Conservation (phyloP, 495 filamentous ascomycete genomes). For the Bombardia bombarda region DNA sequence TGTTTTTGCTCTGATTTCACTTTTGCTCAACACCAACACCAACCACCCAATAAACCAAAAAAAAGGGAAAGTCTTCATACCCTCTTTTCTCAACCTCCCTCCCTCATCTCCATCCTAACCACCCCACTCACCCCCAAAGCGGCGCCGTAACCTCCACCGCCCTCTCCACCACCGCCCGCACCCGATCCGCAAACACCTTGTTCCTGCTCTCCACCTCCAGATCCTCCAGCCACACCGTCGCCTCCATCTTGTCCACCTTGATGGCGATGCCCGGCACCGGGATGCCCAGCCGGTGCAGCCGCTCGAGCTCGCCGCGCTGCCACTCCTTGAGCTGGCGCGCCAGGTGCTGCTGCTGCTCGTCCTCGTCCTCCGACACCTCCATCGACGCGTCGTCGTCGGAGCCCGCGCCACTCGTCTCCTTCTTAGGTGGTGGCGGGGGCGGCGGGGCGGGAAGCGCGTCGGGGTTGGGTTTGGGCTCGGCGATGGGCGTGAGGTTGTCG, state of each 20-base stretch:
- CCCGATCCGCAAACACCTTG: constrained; percentile 64
- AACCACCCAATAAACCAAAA: no score
- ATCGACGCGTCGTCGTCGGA: constrained; percentile 30
- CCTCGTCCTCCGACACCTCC: constrained; percentile 29
- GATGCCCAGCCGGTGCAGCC: constrained; percentile 72
- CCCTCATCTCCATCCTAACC: not conserved
- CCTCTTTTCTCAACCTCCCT: not conserved
- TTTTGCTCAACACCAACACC: no score
- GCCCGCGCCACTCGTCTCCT: constrained; percentile 12
- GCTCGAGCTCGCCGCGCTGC: constrained; percentile 47
- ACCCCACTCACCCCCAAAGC: constrained; percentile 48
- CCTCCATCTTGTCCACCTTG: constrained; percentile 78
- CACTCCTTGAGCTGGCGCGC: constrained; percentile 27
- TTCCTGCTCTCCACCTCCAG: constrained; percentile 81
- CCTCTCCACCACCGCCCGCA: constrained; percentile 82
- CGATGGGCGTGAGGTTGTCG: constrained; percentile 64
- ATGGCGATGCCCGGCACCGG: constrained; percentile 84
- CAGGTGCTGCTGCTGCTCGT: constrained; percentile 31
- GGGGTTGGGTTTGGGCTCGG: constrained; percentile 49
- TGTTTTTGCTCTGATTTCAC: no score
- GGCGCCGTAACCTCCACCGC: constrained; percentile 86
- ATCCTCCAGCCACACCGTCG: constrained; percentile 83
- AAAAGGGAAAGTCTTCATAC: no score
- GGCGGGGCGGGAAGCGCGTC: constrained; percentile 8
- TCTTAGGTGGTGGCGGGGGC: constrained; percentile 17